Percentiles rank a stretch among this genome's conserved stretches.
Conservation (phyloP, 106 monocot genomes). For the Xerophyta viscosa region DNA sequence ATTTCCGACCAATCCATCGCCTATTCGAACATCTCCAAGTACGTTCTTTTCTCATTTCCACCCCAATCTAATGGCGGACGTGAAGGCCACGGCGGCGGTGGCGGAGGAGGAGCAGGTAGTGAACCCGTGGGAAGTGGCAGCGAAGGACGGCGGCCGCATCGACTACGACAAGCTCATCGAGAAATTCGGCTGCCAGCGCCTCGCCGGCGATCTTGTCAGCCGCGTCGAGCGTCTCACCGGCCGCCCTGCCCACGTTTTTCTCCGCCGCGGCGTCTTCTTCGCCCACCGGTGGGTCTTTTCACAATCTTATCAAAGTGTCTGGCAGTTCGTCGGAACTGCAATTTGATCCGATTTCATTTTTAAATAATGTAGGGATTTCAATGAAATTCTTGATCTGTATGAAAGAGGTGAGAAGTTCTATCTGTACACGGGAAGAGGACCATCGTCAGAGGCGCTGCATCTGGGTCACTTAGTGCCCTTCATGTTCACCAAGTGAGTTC, state of each 20-base stretch:
- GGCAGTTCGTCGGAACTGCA: background rate
- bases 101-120: constrained; percentile 59
- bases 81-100: background rate
- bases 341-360: background rate
- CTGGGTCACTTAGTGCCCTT: constrained; percentile 92
- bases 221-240: constrained; percentile 80
- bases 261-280: constrained; percentile 96
- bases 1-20: too few species aligned
- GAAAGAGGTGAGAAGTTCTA: constrained; percentile 91
- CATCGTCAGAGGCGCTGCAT: constrained; percentile 93
- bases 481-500: constrained; percentile 96
- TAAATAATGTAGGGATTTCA: constrained; percentile 53
- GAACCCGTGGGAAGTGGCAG: constrained; percentile 91
- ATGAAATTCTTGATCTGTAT: constrained; percentile 79
- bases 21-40: too few species aligned
- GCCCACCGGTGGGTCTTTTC: constrained; percentile 56
- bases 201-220: constrained; percentile 41
- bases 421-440: constrained; percentile 88
- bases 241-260: constrained; percentile 78
- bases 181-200: constrained; percentile 89
- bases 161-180: constrained; percentile 98
- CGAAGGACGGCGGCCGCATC: constrained; percentile 83
- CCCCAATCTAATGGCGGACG: constrained; percentile 11
- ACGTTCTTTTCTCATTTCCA: too few species aligned
- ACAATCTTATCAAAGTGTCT: too few species aligned